phyloP scores from a whole-genome alignment of 2,329 filamentous ascomycete genomes.

The Aspergillaceae sp. region DNA sequence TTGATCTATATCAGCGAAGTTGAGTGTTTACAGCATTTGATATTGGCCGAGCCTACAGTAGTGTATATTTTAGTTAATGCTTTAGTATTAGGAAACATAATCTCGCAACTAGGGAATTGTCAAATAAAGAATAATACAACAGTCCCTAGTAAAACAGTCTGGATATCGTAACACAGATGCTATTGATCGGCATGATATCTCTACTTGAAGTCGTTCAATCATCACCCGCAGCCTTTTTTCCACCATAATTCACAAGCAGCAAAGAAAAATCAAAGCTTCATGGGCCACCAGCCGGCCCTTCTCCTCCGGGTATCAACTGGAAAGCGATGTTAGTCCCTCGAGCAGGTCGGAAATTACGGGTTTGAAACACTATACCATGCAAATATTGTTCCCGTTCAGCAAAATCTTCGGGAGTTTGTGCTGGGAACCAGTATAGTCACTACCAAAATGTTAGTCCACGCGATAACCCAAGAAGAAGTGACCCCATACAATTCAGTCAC shows the following conservation, averaged over 20 bases:
- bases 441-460: constrained; percentile 31
- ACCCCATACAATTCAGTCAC: constrained; percentile 81
- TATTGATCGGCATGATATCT: background rate
- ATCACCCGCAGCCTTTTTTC: constrained; percentile 11
- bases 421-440: constrained; percentile 82
- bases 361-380: constrained; percentile 64
- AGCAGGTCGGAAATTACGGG: background rate
- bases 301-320: constrained; percentile 69
- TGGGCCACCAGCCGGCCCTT: constrained; percentile 48
- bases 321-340: background rate
- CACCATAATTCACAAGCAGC: constrained; percentile 3
- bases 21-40: too few relatives aligned
- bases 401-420: constrained; percentile 89
- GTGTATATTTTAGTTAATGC: too few relatives aligned
- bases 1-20: too few relatives aligned
- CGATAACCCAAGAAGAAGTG: constrained; percentile 1
- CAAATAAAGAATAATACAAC: background rate
- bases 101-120: background rate
- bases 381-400: constrained; percentile 96
- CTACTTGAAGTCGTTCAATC: constrained; percentile 13
- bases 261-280: constrained; percentile 2
- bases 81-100: too few relatives aligned
- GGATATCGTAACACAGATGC: background rate
- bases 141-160: background rate
- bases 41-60: too few relatives aligned